Percentiles rank a stretch among this genome's conserved stretches.
These are phyloP conservation scores for Melaleuca alternifolia DNA, from an alignment of 345 rosid species.

Conservation along the genomic window DNA sequence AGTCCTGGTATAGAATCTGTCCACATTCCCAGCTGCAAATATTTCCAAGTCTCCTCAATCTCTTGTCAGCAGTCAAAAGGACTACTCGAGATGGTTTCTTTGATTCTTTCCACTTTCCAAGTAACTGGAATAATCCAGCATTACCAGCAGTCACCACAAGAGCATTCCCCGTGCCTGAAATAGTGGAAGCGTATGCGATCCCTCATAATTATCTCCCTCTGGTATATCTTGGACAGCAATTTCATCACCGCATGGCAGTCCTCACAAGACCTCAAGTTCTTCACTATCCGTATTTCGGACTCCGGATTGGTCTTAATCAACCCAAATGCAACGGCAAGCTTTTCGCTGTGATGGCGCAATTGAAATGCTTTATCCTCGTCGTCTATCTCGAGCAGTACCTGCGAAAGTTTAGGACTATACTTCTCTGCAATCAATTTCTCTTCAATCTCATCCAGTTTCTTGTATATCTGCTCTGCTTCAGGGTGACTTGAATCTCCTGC, in stretches of 20 bases:
- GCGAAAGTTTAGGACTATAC: conserved; percentile 1
- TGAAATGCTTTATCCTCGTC: neutral
- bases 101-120: neutral
- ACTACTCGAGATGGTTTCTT: neutral
- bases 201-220: neutral
- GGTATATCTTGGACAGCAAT: conserved; percentile 3
- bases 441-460: conserved; percentile 5
- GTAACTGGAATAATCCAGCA: neutral
- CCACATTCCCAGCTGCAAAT: neutral
- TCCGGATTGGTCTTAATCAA: conserved; percentile 2
- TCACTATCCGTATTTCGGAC: conserved; percentile 7
- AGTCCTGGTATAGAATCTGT: neutral
- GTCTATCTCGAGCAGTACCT: conserved; percentile 4
- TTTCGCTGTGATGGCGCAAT: conserved; percentile 8
- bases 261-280: conserved; percentile 13
- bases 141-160: conserved; percentile 1
- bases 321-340: conserved; percentile 8
- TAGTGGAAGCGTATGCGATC: conserved; percentile 3
- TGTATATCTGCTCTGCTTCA: conserved; percentile 4
- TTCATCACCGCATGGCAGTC: conserved; percentile 13
- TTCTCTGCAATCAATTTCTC: neutral
- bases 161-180: conserved; percentile 3
- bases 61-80: neutral
- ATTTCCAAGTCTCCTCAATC: neutral
- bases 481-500: neutral